Evolutionary conservation across 208 protist genomes (phyloP), one percentile per base, ranked within the genome.

Genomic region (Giardia muris): DNA sequence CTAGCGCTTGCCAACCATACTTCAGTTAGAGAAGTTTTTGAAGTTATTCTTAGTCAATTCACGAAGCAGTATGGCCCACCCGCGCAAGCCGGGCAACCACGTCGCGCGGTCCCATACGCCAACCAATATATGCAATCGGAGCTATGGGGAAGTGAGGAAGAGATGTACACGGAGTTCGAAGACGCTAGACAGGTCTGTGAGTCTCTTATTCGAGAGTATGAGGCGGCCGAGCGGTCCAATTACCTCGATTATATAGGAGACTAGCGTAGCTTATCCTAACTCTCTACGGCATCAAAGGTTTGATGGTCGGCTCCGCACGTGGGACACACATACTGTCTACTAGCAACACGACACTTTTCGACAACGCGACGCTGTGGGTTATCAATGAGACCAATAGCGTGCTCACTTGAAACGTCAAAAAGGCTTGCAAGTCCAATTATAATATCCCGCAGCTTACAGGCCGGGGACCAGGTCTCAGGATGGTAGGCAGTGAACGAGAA

Each of bases 1-100:
- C 96, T 99, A 22, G 98, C 99, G 93, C 94, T 99, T 92, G 98
- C 98, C 1, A 99, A 99, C 95, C 98, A 99, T 95, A 99, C 98
- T 0, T 97, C 95, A 92, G 98, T 99, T 47, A 67, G 88, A 47
- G 93, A 97, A 67, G 94, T 98, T 43, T 99, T 98, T 93, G 92
- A 95, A 86, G 94, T 95, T 1, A 97, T 96, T 4, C 67, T 97
- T 4, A 94, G 94, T 91, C 95, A 98, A 93, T 99, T 90, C n/a
- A 90, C n/a, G 1, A 44, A 90, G n/a, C n/a, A 48, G 45, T 90
- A 67, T n/a, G 45, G 87, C 1, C 42, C 42, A 87, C 42, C 86
- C 1, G 86, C 42, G 1, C n/a, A n/a, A n/a, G n/a, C n/a, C n/a
- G n/a, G n/a, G n/a, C n/a, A n/a, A n/a, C n/a, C n/a, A n/a, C n/a